These are phyloP conservation scores for Prunus yedoensis DNA, from an alignment of 331 rosid species.

Conservation along the genomic window DNA sequence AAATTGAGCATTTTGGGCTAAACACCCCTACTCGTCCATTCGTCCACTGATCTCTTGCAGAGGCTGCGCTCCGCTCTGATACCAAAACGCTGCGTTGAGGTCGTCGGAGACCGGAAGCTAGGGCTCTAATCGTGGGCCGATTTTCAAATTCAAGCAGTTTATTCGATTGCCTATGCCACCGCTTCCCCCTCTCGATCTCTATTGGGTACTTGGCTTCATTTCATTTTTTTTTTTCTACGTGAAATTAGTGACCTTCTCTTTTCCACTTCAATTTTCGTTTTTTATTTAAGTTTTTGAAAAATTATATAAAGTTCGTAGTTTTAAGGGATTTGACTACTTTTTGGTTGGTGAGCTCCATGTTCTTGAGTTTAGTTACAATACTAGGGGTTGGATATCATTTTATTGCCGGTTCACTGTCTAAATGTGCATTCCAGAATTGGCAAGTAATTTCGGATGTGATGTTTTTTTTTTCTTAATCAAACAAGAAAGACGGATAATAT, in stretches of 20 bases:
- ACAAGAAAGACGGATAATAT: too few species aligned
- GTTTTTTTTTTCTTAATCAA: background rate
- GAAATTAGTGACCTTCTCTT: background rate
- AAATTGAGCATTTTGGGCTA: too few species aligned
- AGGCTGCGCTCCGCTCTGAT: conserved; percentile 65
- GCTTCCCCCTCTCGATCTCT: conserved; percentile 75
- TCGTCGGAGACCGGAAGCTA: conserved; percentile 39
- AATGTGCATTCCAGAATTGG: background rate
- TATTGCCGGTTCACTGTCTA: too few species aligned
- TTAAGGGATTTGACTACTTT: background rate
- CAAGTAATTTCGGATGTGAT: background rate
- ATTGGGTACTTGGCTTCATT: conserved; percentile 42
- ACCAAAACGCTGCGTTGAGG: conserved; percentile 50
- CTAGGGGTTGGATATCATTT: too few species aligned
- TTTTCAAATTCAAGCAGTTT: conserved; percentile 78
- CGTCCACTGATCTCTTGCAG: conserved; percentile 54
- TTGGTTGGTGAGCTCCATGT: background rate
- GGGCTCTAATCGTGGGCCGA: conserved; percentile 68
- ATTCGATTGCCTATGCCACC: conserved; percentile 54
- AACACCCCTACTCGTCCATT: too few species aligned
- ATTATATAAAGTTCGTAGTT: background rate
- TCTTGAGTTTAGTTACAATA: background rate
- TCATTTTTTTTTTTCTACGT: background rate
- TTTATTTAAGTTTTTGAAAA: background rate
- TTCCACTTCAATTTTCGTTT: background rate